Evolutionary conservation across 768 basidiomycete species (phyloP).

Genomic region (Pisolithus microcarpus): DNA sequence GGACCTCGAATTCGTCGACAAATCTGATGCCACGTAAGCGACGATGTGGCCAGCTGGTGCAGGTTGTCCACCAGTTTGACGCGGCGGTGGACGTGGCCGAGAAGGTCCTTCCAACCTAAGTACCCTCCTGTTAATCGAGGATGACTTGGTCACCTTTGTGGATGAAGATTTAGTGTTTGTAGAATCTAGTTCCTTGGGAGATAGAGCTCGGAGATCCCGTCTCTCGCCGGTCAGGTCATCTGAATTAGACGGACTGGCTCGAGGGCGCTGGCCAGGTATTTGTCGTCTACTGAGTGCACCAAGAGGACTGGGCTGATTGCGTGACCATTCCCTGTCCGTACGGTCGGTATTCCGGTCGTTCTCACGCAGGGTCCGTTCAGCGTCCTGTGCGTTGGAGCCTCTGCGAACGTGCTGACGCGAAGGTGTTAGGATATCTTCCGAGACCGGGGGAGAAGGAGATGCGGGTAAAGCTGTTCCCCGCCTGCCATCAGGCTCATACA

Average conservation of each 20-base stretch:
- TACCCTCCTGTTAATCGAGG: constrained; percentile 14
- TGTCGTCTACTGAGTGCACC: constrained; percentile 11
- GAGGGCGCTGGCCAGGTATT: constrained; percentile 8
- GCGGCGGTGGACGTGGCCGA: constrained; percentile 14
- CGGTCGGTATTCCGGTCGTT: constrained; percentile 16
- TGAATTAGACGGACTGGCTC: constrained; percentile 11
- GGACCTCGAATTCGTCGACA: constrained; percentile 29
- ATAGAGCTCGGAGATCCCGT: constrained; percentile 1
- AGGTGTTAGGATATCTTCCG: constrained; percentile 24
- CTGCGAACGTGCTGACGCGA: constrained; percentile 22
- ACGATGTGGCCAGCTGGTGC: constrained; percentile 18
- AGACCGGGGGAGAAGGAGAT: constrained; percentile 21
- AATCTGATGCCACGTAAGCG: constrained; percentile 27
- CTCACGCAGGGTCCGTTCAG: constrained; percentile 19
- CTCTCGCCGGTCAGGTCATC: constrained; percentile 13
- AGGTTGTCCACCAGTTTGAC: constrained; percentile 18
- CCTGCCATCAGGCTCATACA: constrained; percentile 11
- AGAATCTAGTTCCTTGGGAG: constrained; percentile 14
- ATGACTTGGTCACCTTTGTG: constrained; percentile 8
- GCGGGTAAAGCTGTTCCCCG: constrained; percentile 17
- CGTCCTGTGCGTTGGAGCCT: constrained; percentile 21
- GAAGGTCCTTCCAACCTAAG: constrained; percentile 14
- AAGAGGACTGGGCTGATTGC: constrained; percentile 8
- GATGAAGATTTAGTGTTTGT: constrained; percentile 7
- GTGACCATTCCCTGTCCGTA: constrained; percentile 16